Percentiles rank a stretch among this genome's conserved stretches.
phyloP scores from a whole-genome alignment of 495 filamentous ascomycete genomes.

The Penicillium silybi region DNA sequence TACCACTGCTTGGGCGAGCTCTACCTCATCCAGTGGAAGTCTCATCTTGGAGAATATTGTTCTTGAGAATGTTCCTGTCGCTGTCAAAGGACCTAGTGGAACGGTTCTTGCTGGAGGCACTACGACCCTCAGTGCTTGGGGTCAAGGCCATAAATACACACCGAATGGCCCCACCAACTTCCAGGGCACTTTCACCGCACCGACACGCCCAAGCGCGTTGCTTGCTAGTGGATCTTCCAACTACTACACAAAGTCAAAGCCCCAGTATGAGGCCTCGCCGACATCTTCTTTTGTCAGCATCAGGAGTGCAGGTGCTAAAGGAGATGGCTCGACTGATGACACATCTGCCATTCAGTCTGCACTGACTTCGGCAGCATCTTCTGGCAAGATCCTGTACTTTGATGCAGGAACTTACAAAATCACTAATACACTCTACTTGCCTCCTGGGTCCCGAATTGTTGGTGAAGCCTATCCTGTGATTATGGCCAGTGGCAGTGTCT shows the following conservation, averaged over 20 bases:
- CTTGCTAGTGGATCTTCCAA: slow-evolving; percentile 32
- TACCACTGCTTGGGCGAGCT: slow-evolving; percentile 49
- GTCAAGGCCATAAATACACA: slow-evolving; percentile 50
- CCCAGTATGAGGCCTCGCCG: slow-evolving; percentile 50
- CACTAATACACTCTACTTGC: slow-evolving; percentile 44
- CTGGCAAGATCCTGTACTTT: slow-evolving; percentile 47
- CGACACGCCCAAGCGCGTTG: slow-evolving; percentile 35
- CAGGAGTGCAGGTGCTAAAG: slow-evolving; percentile 55
- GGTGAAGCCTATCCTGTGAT: slow-evolving; percentile 62
- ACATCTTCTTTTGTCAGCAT: slow-evolving; percentile 56
- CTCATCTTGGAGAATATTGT: slow-evolving; percentile 66
- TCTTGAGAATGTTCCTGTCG: slow-evolving; percentile 56
- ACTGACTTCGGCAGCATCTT: slow-evolving; percentile 34
- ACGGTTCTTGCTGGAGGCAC: slow-evolving; percentile 57
- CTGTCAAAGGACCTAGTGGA: slow-evolving; percentile 51
- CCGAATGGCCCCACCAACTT: slow-evolving; percentile 38
- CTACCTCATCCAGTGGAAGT: slow-evolving; percentile 46
- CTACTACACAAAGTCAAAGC: slow-evolving; percentile 51
- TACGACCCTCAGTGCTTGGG: slow-evolving; percentile 51
- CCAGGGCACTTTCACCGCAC: slow-evolving; percentile 36
- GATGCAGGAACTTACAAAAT: slow-evolving; percentile 47
- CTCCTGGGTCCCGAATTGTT: slow-evolving; percentile 39
- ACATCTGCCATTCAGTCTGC: slow-evolving; percentile 46
- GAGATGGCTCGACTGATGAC: slow-evolving; percentile 72
- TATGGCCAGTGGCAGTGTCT: slow-evolving; percentile 56